Evolutionary conservation across 371 early-diverging fungal genomes (phyloP).

Genomic region (Apophysomyces elegans): DNA sequence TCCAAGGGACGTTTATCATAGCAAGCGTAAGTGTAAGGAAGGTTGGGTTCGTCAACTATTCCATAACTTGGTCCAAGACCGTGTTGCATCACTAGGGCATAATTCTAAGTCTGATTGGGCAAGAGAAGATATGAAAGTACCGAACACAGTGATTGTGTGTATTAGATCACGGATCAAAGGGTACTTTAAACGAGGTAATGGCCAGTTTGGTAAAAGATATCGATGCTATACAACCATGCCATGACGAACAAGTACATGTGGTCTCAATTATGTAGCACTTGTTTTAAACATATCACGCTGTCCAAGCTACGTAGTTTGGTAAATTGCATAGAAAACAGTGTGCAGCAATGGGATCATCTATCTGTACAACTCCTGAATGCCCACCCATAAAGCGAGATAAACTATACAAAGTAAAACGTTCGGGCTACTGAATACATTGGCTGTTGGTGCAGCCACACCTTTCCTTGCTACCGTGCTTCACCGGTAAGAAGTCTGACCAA

Average conservation of each 20-base stretch:
- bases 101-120: neutral
- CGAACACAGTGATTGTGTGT: neutral
- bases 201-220: neutral
- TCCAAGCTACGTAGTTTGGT: neutral
- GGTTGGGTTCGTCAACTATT: neutral
- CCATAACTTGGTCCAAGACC: neutral
- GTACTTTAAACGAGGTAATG: neutral
- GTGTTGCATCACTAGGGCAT: neutral
- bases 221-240: neutral
- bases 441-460: neutral
- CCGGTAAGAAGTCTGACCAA: neutral
- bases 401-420: neutral
- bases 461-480: neutral
- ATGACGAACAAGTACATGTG: neutral
- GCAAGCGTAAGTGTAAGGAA: neutral
- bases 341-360: neutral
- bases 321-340: too few relatives aligned
- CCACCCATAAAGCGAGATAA: too few relatives aligned
- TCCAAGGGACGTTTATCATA: neutral
- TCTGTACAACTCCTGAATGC: neutral
- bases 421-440: neutral
- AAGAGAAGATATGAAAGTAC: too few relatives aligned
- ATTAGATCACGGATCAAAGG: neutral
- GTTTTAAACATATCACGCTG: neutral
- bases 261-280: too few relatives aligned